These are phyloP conservation scores for Kwoniella sp. DNA, from an alignment of 768 basidiomycete genomes.

Conservation along the genomic window DNA sequence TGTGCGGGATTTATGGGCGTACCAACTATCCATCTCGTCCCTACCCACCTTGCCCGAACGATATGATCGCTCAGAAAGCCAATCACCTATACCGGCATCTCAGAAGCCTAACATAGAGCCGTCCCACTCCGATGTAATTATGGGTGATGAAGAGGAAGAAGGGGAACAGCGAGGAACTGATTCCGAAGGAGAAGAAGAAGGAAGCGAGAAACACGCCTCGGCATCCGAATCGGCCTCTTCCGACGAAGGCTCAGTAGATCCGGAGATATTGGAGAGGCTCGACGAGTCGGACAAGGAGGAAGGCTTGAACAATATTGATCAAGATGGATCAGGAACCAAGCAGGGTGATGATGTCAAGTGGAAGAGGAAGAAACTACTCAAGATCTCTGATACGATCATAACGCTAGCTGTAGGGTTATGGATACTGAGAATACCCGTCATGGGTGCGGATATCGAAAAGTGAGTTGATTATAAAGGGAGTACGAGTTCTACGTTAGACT, in stretches of 20 bases:
- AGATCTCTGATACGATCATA: slow-evolving; percentile 63
- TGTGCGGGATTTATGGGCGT: slow-evolving; percentile 53
- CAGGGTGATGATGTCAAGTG: slow-evolving; percentile 9
- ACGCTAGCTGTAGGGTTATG: slow-evolving; percentile 75
- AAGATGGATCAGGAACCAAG: slow-evolving; percentile 1
- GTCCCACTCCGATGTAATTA: slow-evolving; percentile 16
- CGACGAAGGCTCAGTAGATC: slow-evolving; percentile 18
- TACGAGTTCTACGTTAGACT: too few relatives aligned
- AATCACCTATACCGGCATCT: background rate
- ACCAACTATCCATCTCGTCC: slow-evolving; percentile 43
- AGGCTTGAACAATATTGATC: background rate
- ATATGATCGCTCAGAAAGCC: background rate
- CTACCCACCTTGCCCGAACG: slow-evolving; percentile 33
- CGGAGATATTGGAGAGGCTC: slow-evolving; percentile 31
- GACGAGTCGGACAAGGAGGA: slow-evolving; percentile 24
- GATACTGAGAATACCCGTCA: slow-evolving; percentile 73
- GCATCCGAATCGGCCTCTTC: background rate
- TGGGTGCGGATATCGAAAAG: slow-evolving; percentile 75
- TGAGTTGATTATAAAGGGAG: slow-evolving; percentile 53
- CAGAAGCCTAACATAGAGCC: too few relatives aligned
- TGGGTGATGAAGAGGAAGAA: slow-evolving; percentile 34
- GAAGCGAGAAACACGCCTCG: slow-evolving; percentile 16
- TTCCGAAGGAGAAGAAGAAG: slow-evolving; percentile 28
- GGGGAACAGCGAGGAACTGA: too few relatives aligned
- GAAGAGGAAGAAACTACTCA: slow-evolving; percentile 39